Evolutionary conservation across 2,329 filamentous ascomycete genomes (phyloP), one percentile per base, ranked within the genome.

Genomic region (Fusarium praegraminearum): DNA sequence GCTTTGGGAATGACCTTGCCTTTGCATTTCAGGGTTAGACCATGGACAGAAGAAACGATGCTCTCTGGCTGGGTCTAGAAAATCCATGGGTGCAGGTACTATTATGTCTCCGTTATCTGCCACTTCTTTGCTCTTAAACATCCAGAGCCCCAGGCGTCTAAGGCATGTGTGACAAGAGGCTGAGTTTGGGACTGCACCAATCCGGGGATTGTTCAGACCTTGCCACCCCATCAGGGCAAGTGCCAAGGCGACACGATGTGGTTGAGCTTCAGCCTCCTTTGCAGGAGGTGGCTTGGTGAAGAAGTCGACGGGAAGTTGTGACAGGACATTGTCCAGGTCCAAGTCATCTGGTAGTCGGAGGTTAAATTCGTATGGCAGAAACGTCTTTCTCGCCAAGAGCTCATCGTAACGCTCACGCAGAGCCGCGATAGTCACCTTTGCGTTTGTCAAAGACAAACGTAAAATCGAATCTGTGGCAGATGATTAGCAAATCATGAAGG

Each of bases 141-240:
- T 91, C 96, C 96, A 99, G 3, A 99, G 84, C 0, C 96, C 96
- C 1, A 98, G 84, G 2, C 94, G 89, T 62, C 96, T 90, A 75
- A 97, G 92, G 77, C 96, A 99, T 22, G 93, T 92, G 62, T 91
- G 87, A 78, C 96, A 99, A 7, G 89, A 90, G 8, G 92, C 90
- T 18, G 95, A 87, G 64, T 93, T 91, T 41, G 90, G 89, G 24
- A 91, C 87, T 2, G 88, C 80, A 76, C 90, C 79, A 74, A 89
- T 80, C 76, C 84, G 80, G 15, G 81, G 69, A 70, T 87, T 85
- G 9, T 80, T 82, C 4, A 89, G 82, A n/a, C 89, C 89, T 73
- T 93, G 88, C 92, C 93, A 95, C 35, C 93, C 93, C 62, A 91
- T 87, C 22, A 94, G 79, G 13, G 93, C 91, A 56, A 96, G 83